Base-by-base conservation (phyloP, 345 rosid genomes). In the Brassica carinata region DNA sequence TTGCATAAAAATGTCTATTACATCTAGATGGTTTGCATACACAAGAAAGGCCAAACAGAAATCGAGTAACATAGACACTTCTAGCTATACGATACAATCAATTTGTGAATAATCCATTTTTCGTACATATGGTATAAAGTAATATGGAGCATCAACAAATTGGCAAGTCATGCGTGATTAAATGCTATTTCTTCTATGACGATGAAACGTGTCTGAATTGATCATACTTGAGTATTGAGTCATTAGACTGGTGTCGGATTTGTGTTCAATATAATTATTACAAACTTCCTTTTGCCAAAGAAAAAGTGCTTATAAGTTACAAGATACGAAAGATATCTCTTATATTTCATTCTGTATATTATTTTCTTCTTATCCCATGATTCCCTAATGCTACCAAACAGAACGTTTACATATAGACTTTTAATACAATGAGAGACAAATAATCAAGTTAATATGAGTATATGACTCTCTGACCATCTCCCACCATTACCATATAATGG, bases 181-280 rank as follows among this genome's bases (percentile, higher is more conserved):
- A 38, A 38, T 36, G 53, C 7, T 36, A 36, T 8, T 8, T 36
- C 53, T 36, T n/a, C 15, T 8, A 36, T 10, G 8, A 36, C 4
- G 53, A 33, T 67, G 71, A 36, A 72, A 23, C n/a, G 67, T 61
- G 36, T 14, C 19, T 72, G 48, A 18, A 17, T 53, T 70, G 17
- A 10, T 30, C 17, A 14, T 51, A 17, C 7, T 17, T 29, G 1
- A 18, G 13, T 13, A 17, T 71, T 0, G 66, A 72, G 53, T 71
- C 18, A 33, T 31, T 55, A 71, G 9, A 23, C 30, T 71, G 7
- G 17, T 34, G 31, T 31, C 8, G 6, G 34, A 61, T 8, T 58
- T 6, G 11, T 31, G 65, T 26, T 38, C 8, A 9, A 36, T 23
- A 7, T 8, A 8, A 61, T 40, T 31, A 40, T 40, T 15, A 40